These are phyloP conservation scores for Phytophthora pisi DNA, from an alignment of 352 stramenopile species.

Conservation along the genomic window DNA sequence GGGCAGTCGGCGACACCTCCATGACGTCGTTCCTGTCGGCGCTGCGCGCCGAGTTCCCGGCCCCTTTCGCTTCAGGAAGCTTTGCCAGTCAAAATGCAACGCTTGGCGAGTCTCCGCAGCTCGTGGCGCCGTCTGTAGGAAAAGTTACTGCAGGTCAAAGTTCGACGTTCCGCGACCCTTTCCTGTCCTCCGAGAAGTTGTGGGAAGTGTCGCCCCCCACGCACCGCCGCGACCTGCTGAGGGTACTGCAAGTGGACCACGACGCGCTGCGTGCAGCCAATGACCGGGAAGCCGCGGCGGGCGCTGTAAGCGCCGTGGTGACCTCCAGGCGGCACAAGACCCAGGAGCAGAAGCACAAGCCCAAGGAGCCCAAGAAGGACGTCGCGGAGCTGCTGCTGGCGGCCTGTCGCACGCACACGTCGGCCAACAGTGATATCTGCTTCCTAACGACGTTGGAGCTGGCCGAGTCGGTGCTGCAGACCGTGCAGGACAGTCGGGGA, in stretches of 20 bases:
- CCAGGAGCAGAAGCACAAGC: conserved; percentile 29
- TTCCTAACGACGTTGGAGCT: conserved; percentile 73
- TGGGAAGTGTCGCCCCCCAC: conserved; percentile 38
- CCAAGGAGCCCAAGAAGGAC: conserved; percentile 32
- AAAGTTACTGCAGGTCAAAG: conserved; percentile 12
- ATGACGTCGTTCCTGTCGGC: conserved; percentile 45
- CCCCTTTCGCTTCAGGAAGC: neutral
- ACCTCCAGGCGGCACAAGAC: conserved; percentile 42
- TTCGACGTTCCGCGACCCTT: conserved; percentile 42
- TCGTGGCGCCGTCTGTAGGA: neutral
- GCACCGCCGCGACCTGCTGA: conserved; percentile 42
- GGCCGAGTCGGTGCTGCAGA: conserved; percentile 73
- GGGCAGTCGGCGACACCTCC: neutral
- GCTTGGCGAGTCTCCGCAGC: conserved; percentile 5
- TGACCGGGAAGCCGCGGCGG: conserved; percentile 56
- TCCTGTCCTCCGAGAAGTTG: conserved; percentile 33
- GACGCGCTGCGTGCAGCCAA: conserved; percentile 51
- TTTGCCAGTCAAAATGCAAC: conserved; percentile 12
- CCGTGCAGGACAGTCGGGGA: conserved; percentile 49
- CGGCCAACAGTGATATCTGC: conserved; percentile 39
- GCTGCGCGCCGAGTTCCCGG: conserved; percentile 36
- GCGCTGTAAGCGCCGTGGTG: conserved; percentile 55
- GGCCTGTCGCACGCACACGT: conserved; percentile 44
- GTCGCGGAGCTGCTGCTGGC: conserved; percentile 48
- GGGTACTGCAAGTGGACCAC: conserved; percentile 67